Base-by-base conservation (phyloP, 352 stramenopile genomes). In the Globisporangium perplexum region DNA sequence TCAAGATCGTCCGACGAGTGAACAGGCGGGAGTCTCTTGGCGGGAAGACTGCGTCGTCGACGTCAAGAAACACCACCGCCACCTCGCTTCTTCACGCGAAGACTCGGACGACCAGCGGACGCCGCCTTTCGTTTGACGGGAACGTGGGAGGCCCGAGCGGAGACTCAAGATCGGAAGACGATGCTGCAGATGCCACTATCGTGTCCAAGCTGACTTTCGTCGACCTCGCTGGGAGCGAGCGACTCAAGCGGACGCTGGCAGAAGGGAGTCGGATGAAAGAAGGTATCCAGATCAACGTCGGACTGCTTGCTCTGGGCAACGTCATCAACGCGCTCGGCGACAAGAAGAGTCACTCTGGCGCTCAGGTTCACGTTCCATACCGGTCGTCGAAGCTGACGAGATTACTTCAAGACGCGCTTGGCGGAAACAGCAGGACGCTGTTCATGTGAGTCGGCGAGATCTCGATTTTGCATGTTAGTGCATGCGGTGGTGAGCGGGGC, bases 171-270 rank as follows among this genome's bases (percentile, higher is more conserved):
- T 53, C 50, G 15, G 57, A 51, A n/a, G 51, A 60, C 44, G 45
- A 60, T 35, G 47, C 69, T 55, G 41, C 66, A 55, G 57, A 86
- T 65, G 58, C 62, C 7, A 81, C 59, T 1, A 56, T 83, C 36
- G 69, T 89, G 10, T 92, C 85, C 4, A 95, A 93, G 50, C 68
- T 95, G 15, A 95, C 85, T 1, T 95, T 95, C 53, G 85, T 95
- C 17, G 85, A 95, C 65, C 67, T 95, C 11, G 85, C 85, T 30
- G 85, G 85, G 14, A 95, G 85, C 39, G 85, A 95, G 50, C 66
- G 85, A n/a, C 52, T 95, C 1, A 95, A 95, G 57, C 88, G 86
- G 55, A 95, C 85, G 2, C 77, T 78, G 49, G 83, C 85, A 12
- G 85, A 90, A 60, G 85, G 85, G 22, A 80, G 75, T 47, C 69